phyloP scores from a whole-genome alignment of 306 rosid species.

The Cicer bijugum region DNA sequence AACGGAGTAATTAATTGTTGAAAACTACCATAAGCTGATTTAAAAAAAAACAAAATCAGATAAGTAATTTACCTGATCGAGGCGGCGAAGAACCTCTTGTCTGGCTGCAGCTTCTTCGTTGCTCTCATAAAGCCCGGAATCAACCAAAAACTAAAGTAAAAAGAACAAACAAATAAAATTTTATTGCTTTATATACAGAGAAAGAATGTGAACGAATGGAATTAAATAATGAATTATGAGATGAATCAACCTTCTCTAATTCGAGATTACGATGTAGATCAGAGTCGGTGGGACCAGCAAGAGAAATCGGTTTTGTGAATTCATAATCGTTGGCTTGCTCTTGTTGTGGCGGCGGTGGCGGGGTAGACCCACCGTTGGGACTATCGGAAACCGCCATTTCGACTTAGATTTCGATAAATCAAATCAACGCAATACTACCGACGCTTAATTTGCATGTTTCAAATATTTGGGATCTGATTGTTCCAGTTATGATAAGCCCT shows the following conservation, averaged over 20 bases:
- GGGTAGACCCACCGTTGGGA: conserved; percentile 48
- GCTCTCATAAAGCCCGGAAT: conserved; percentile 85
- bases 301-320: conserved; percentile 76
- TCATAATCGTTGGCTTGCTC: conserved; percentile 54
- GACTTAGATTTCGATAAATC: conserved; percentile 28
- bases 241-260: conserved; percentile 67
- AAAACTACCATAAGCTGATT: neutral
- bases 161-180: neutral
- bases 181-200: neutral
- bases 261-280: conserved; percentile 73
- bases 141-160: conserved; percentile 64
- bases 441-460: conserved; percentile 17
- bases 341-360: conserved; percentile 40
- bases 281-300: conserved; percentile 77
- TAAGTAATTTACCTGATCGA: conserved; percentile 61
- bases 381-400: conserved; percentile 73
- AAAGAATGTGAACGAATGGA: neutral
- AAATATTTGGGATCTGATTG: conserved; percentile 36
- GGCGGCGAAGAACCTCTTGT: conserved; percentile 77
- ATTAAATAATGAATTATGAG: conserved; percentile 6
- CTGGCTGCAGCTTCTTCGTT: conserved; percentile 65
- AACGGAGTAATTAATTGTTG: neutral
- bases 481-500: conserved; percentile 28
- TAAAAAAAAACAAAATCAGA: conserved; percentile 1
- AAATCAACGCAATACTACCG: conserved; percentile 25